Evolutionary conservation across 139 green algal species (phyloP).

Genomic region (Tetraselmis chui): DNA sequence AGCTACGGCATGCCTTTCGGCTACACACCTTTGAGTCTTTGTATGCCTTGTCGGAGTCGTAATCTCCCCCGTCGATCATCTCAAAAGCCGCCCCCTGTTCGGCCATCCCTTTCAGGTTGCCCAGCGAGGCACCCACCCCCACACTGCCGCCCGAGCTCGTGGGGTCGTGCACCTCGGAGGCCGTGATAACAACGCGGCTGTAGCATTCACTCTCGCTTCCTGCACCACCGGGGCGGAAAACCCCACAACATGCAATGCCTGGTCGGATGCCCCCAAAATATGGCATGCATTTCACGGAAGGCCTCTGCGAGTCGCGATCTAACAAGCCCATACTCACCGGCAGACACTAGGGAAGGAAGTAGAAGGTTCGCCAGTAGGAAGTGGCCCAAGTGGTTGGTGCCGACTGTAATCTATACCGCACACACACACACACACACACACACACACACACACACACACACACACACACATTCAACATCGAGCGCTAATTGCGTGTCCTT

Average conservation of each 20-base stretch:
- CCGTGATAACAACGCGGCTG: neutral
- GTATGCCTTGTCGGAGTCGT: constrained; percentile 93
- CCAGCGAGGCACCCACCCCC: constrained; percentile 62
- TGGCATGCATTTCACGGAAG: too few relatives aligned
- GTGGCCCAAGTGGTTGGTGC: constrained; percentile 89
- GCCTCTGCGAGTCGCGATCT: too few relatives aligned
- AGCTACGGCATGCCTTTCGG: too few relatives aligned
- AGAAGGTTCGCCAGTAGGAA: constrained; percentile 86
- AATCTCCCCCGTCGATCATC: constrained; percentile 87
- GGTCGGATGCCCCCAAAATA: too few relatives aligned
- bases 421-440: too few relatives aligned
- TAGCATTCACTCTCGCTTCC: neutral
- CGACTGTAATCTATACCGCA: constrained; percentile 27
- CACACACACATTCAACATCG: too few relatives aligned
- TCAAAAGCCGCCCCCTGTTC: neutral
- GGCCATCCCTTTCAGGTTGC: constrained; percentile 71
- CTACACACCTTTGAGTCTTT: constrained; percentile 85
- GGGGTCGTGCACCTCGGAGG: neutral
- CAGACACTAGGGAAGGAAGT: constrained; percentile 17
- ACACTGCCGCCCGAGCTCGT: neutral
- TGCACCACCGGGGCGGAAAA: too few relatives aligned
- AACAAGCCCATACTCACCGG: constrained; percentile 1
- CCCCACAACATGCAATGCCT: too few relatives aligned
- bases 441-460: too few relatives aligned
- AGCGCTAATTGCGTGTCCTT: too few relatives aligned